Evolutionary conservation across 345 rosid species (phyloP).

Genomic region (Erysimum cheiranthoides): DNA sequence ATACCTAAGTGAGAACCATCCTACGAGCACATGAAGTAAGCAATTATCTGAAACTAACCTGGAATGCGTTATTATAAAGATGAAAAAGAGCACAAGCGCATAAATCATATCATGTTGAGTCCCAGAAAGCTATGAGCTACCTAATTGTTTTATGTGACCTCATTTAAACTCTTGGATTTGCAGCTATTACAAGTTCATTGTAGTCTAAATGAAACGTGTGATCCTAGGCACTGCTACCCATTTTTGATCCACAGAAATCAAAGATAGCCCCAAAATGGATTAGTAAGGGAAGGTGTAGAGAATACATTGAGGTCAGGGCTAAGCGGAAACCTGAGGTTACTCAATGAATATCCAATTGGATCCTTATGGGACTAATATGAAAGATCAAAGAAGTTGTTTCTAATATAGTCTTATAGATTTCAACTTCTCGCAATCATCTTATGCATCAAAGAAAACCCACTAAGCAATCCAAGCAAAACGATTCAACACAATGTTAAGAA

Average conservation of each 20-base stretch:
- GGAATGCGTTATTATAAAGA: background rate
- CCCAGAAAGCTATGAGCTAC: background rate
- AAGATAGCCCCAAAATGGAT: background rate
- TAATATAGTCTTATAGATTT: background rate
- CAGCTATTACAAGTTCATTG: constrained; percentile 8
- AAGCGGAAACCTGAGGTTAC: background rate
- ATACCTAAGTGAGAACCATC: constrained; percentile 16
- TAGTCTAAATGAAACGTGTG: constrained; percentile 2
- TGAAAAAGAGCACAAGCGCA: background rate
- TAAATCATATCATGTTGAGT: constrained; percentile 16
- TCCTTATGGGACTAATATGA: background rate
- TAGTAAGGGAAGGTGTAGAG: background rate
- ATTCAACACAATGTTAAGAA: background rate
- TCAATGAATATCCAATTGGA: constrained; percentile 10
- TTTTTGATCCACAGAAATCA: background rate
- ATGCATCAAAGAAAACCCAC: background rate
- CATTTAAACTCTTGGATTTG: constrained; percentile 15
- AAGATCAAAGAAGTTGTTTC: background rate
- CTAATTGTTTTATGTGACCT: background rate
- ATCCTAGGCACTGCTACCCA: constrained; percentile 14
- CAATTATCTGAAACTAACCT: background rate
- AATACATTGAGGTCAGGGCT: background rate
- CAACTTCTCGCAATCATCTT: background rate
- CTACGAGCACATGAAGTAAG: background rate
- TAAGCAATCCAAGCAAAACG: background rate